Base-by-base conservation (phyloP, 2,329 filamentous ascomycete species). In the Colletotrichum sp. region DNA sequence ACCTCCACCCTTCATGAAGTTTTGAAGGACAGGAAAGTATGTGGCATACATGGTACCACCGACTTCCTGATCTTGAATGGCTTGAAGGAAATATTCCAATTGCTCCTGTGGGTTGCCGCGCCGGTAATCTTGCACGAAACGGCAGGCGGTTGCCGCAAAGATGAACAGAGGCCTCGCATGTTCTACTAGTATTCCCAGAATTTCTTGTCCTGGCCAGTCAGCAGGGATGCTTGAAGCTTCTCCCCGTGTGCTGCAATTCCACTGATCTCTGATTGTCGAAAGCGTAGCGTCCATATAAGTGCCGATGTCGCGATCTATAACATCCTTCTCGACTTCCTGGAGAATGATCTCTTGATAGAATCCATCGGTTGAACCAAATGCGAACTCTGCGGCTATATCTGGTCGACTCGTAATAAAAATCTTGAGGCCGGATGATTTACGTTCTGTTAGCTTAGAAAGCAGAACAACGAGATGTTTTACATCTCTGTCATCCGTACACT, bases 371-470 rank as follows among this genome's bases (percentile, higher is more conserved):
- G 6, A 18, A 2, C 75, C 63, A 69, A 87, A 87, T 1, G 81
- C 82, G 21, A 82, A 76, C 5, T 80, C 80, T 60, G 85, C 81
- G 2, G 81, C 81, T 8, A 83, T 67, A 62, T 87, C 82, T 1
- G 84, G 83, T 21, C 86, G 80, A 68, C 86, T 87, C 0, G 60
- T 66, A 1, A 71, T 8, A 9, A 30, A 71, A 2, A 39, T 18
- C 2, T 60, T 59, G 3, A 36, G 6, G 8, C 12, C 15, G 6
- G 2, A 39, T 3, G 15, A 10, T 7, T 24, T 15, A 6, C 44
- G 44, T 6, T 63, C 21, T 3, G 9, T n/a, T 2, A 62, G 8
- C 15, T 24, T 15, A 5, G 57, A 39, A 2, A 65, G 21, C 13
- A 57, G 18, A 10, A 18, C 7, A 16, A 65, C 26, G 8, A 70